phyloP scores from a whole-genome alignment of 2,329 filamentous ascomycete genomes.

The Penicillium sp. region DNA sequence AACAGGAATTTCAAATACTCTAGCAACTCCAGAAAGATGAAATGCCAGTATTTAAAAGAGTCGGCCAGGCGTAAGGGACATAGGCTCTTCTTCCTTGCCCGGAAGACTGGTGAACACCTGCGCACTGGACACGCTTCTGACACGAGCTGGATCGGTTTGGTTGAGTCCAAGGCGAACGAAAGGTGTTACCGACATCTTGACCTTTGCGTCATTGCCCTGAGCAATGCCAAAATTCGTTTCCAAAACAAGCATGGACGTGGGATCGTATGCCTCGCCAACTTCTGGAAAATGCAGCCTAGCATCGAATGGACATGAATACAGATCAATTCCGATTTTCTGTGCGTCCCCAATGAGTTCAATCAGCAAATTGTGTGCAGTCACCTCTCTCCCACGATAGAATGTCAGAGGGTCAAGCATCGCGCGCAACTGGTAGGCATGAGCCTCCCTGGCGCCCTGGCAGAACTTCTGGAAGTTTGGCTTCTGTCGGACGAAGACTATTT shows the following conservation, averaged over 20 bases:
- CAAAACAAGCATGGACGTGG: conserved; percentile 22
- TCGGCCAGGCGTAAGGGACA: background rate
- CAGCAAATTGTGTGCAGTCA: conserved; percentile 20
- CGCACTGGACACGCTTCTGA: background rate
- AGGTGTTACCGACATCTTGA: conserved; percentile 9
- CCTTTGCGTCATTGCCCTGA: background rate
- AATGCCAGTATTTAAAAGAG: background rate
- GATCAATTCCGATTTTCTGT: conserved; percentile 23
- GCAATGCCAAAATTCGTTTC: conserved; percentile 9
- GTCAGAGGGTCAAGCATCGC: conserved; percentile 22
- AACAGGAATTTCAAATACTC: too few species aligned
- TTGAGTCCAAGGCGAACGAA: conserved; percentile 3
- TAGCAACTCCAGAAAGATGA: background rate
- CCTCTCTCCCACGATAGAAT: conserved; percentile 7
- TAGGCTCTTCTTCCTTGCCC: background rate
- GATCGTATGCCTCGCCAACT: conserved; percentile 22
- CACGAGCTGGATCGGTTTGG: background rate
- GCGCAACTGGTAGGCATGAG: conserved; percentile 21
- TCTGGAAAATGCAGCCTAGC: conserved; percentile 25
- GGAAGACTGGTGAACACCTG: conserved; percentile 8
- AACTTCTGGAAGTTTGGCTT: conserved; percentile 24
- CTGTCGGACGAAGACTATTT: conserved; percentile 19
- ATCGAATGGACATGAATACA: conserved; percentile 25
- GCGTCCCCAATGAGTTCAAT: conserved; percentile 25
- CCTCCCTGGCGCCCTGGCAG: conserved; percentile 17